These are phyloP conservation scores for Ogataea henricii DNA, from an alignment of 805 yeast species.

Conservation along the genomic window DNA sequence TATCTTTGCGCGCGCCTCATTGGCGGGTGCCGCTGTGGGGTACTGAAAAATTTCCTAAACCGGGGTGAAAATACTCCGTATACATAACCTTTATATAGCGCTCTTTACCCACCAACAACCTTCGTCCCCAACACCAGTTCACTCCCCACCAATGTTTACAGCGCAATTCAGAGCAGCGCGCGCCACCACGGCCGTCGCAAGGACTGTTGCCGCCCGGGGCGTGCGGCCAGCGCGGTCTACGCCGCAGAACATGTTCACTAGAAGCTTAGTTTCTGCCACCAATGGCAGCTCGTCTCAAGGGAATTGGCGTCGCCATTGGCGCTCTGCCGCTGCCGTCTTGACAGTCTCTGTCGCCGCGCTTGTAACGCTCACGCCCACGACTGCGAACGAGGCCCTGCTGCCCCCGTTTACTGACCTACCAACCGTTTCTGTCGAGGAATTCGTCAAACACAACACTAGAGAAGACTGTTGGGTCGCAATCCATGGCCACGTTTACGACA, in stretches of 20 bases:
- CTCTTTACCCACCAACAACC: background rate
- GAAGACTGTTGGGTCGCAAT: constrained; percentile 84
- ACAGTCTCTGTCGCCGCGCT: background rate
- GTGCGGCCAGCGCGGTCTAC: background rate
- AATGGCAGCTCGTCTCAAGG: background rate
- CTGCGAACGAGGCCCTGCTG: background rate
- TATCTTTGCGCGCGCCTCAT: constrained; percentile 3
- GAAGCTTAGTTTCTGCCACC: background rate
- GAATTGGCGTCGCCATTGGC: background rate
- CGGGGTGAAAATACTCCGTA: background rate
- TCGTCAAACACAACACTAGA: constrained; percentile 53
- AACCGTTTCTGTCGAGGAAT: constrained; percentile 38
- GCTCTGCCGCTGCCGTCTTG: background rate
- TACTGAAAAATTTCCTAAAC: constrained; percentile 2
- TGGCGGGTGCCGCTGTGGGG: constrained; percentile 7
- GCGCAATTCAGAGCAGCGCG: background rate
- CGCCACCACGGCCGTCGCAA: background rate
- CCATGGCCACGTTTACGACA: constrained; percentile 76
- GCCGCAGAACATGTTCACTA: background rate
- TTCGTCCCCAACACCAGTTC: background rate
- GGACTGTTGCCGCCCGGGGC: background rate
- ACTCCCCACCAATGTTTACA: background rate
- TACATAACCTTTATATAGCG: background rate
- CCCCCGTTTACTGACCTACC: background rate
- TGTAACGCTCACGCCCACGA: background rate